Evolutionary conservation across 106 monocot genomes (phyloP).

Genomic region (Acorus calamus): DNA sequence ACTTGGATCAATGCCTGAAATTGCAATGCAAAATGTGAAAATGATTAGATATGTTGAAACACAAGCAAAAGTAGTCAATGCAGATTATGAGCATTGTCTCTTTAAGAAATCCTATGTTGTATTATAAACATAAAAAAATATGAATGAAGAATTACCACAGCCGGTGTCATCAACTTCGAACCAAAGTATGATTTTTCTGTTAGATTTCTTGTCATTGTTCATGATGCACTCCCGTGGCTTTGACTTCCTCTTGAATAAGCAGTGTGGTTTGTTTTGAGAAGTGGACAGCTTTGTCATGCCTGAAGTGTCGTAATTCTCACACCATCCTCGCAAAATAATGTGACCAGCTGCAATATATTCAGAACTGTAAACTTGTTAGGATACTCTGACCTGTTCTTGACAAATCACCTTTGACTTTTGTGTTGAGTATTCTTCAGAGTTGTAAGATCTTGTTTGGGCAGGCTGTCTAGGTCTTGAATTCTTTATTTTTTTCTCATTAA

Average conservation of each 20-base stretch:
- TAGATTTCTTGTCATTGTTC: conserved; percentile 10
- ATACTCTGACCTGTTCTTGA: no score
- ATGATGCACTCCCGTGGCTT: conserved; percentile 9
- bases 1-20: conserved; percentile 40
- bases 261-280: conserved; percentile 2
- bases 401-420: no score
- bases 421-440: no score
- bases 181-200: conserved; percentile 27
- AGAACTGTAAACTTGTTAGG: no score
- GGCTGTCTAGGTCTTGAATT: no score
- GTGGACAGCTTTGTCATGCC: not conserved
- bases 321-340: conserved; percentile 49
- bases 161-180: conserved; percentile 69
- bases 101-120: not conserved
- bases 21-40: not conserved
- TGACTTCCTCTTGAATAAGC: conserved; percentile 2
- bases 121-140: not conserved
- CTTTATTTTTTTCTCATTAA: no score
- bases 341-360: conserved; percentile 30
- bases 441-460: no score
- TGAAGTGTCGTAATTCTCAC: conserved; percentile 13
- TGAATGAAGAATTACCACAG: conserved; percentile 22
- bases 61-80: no score
- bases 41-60: not conserved
- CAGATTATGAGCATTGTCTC: not conserved